phyloP scores from a whole-genome alignment of 352 stramenopile genomes.

The Thraustochytrium sp. region DNA sequence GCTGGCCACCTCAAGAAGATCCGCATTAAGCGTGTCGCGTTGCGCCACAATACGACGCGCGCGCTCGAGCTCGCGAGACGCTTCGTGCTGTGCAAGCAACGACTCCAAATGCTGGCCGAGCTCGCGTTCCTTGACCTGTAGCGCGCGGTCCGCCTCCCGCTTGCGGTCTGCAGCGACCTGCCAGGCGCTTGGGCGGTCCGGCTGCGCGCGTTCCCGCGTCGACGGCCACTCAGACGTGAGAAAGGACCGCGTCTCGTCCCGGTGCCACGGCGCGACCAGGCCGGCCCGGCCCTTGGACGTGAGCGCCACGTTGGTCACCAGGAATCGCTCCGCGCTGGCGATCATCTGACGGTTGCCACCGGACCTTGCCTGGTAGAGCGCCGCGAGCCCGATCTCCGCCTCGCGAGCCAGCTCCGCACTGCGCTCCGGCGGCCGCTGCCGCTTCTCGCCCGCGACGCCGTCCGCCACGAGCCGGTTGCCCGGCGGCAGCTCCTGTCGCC shows the following conservation, averaged over 20 bases:
- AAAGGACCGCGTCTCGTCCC: neutral
- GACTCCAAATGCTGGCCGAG: neutral
- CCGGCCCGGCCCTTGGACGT: neutral
- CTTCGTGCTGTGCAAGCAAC: neutral
- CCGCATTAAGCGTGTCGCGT: constrained; percentile 15
- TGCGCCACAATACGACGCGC: neutral
- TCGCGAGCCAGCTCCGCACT: neutral
- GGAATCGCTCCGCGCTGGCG: constrained; percentile 15
- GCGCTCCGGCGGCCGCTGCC: neutral
- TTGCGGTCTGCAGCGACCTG: neutral
- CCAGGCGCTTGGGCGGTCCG: neutral
- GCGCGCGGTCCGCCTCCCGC: neutral
- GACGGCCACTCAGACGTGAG: neutral
- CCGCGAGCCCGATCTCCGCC: constrained; percentile 3
- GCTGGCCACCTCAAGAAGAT: constrained; percentile 20
- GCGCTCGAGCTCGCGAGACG: neutral
- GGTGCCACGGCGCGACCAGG: constrained; percentile 17
- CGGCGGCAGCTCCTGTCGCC: too few species aligned
- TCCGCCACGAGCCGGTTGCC: too few species aligned
- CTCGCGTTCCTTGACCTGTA: neutral
- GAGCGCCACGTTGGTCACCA: constrained; percentile 10
- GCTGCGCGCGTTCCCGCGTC: neutral
- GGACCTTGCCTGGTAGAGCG: constrained; percentile 9
- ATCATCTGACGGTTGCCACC: constrained; percentile 26
- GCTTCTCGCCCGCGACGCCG: neutral